Percentiles rank a stretch among this genome's conserved stretches.
phyloP scores from a whole-genome alignment of 148 eudicot species.

The Vaccinium macrocarpon region DNA sequence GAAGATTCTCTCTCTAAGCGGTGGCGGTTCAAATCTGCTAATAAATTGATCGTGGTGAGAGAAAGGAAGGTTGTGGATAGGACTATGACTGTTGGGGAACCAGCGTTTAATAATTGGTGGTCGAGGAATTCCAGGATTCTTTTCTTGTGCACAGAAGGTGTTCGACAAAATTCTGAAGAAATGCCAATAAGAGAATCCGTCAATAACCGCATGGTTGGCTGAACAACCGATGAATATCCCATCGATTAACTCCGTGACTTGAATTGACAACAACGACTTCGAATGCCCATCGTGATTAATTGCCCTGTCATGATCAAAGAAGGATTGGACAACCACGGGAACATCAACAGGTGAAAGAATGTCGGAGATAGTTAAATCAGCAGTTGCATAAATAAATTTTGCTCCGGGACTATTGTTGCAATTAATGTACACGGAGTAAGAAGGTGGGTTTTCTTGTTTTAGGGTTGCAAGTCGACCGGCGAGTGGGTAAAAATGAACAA shows the following conservation, averaged over 20 bases:
- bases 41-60: constrained; percentile 28
- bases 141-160: constrained; percentile 3
- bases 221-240: constrained; percentile 34
- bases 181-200: constrained; percentile 29
- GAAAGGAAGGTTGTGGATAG: constrained; percentile 20
- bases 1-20: constrained; percentile 28
- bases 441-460: constrained; percentile 21
- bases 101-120: constrained; percentile 23
- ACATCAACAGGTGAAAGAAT: constrained; percentile 25
- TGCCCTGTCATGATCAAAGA: constrained; percentile 28
- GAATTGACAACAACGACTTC: constrained; percentile 23
- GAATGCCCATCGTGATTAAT: constrained; percentile 30
- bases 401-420: constrained; percentile 27
- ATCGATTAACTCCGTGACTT: constrained; percentile 30
- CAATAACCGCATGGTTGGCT: constrained; percentile 10
- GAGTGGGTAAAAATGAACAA: constrained; percentile 25
- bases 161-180: constrained; percentile 21
- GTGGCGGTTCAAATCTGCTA: constrained; percentile 19
- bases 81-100: constrained; percentile 21
- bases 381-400: constrained; percentile 23
- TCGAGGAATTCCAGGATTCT: constrained; percentile 5
- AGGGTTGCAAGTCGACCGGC: constrained; percentile 23
- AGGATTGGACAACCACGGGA: constrained; percentile 24
- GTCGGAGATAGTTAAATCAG: constrained; percentile 4
- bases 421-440: constrained; percentile 18